Base-by-base conservation (phyloP, 345 rosid genomes). In the Hevea brasiliensis region DNA sequence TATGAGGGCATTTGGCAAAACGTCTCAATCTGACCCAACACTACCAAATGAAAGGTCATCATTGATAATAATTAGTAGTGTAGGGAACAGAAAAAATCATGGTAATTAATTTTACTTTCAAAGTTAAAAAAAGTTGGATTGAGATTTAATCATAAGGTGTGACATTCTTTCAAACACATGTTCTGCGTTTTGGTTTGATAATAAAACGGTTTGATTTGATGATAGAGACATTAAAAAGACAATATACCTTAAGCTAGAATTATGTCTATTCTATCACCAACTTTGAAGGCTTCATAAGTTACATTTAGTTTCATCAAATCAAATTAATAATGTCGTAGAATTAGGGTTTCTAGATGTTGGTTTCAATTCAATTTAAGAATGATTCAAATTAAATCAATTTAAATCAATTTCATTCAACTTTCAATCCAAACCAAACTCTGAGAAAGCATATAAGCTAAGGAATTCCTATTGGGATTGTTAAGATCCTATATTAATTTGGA, bases 11-110 rank as follows among this genome's bases (percentile, higher is more conserved):
- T 86, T 74, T 72, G 85, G 83, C 84, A 67, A 75, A 15, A 73
- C 3, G 83, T 82, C 87, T 1, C 48, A 10, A 48, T 84, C 86
- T 63, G 70, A 81, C 82, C 80, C 85, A 80, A 81, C 72, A 53
- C 79, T 37, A 73, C 86, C 83, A 77, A 78, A 76, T 78, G n/a
- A 55, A 59, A 75, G 70, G 59, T 70, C 44, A 79, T 67, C 35
- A 70, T 67, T 27, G 35, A 24, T 45, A 29, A 70, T 68, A n/a
- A 69, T 79, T 61, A 42, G 62, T 15, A 35, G 11, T 57, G 24
- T 42, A 24, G 20, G n/a, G 45, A 32, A 47, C 29, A 41, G n/a
- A 58, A 77, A 29, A 68, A 61, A 54, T 60, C 41, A 37, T 77
- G 76, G 3, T 32, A 32, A 32, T 32, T 32, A 32, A 18, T 56